phyloP scores from a whole-genome alignment of 2,329 filamentous ascomycete genomes.

The Pseudocercospora pini-densiflorae region DNA sequence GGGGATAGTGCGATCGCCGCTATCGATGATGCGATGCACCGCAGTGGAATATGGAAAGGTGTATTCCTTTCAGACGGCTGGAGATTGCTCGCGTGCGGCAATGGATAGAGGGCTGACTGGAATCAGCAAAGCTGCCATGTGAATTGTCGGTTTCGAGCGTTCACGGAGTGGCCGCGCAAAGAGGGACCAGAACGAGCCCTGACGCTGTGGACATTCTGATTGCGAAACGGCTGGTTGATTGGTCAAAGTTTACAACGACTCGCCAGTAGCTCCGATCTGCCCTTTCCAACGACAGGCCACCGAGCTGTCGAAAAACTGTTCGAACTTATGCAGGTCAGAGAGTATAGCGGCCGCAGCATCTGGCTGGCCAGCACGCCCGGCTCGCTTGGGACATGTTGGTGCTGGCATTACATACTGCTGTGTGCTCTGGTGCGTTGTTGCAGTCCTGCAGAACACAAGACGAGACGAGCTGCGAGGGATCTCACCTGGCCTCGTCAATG shows the following conservation, averaged over 20 bases:
- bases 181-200: background rate
- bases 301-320: background rate
- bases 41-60: background rate
- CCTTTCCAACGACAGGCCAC: background rate
- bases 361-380: background rate
- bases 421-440: background rate
- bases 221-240: constrained; percentile 3
- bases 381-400: background rate
- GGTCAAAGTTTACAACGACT: constrained; percentile 9
- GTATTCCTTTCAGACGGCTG: background rate
- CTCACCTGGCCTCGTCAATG: background rate
- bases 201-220: background rate
- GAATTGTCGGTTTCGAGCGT: background rate
- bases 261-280: constrained; percentile 10
- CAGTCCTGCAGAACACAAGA: background rate
- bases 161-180: background rate
- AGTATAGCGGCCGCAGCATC: background rate
- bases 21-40: background rate
- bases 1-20: background rate
- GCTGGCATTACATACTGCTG: background rate
- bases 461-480: background rate
- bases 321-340: constrained; percentile 3
- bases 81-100: background rate
- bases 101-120: background rate
- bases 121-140: background rate